Evolutionary conservation across 768 basidiomycete species (phyloP).

Genomic region (Trametes meyenii): DNA sequence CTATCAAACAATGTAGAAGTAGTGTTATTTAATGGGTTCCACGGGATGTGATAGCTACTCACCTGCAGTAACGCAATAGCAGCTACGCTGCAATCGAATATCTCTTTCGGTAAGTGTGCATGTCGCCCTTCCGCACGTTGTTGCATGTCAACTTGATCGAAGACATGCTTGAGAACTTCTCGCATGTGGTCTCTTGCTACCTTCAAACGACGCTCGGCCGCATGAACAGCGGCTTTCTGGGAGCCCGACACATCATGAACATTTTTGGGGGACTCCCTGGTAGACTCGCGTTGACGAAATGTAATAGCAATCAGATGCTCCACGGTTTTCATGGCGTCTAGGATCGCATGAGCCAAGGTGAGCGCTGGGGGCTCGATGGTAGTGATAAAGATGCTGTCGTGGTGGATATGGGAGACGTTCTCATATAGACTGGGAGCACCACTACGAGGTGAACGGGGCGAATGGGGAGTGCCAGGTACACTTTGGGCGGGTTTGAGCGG

Average conservation of each 20-base stretch:
- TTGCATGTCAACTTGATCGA: constrained; percentile 36
- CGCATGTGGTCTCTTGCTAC: constrained; percentile 32
- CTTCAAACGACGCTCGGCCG: constrained; percentile 28
- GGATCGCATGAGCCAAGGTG: constrained; percentile 38
- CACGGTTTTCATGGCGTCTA: constrained; percentile 39
- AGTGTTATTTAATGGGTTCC: neutral
- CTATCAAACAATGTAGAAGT: constrained; percentile 27
- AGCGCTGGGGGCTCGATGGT: constrained; percentile 33
- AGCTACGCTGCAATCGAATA: constrained; percentile 42
- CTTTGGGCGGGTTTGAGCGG: constrained; percentile 24
- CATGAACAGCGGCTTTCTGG: constrained; percentile 18
- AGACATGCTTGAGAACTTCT: constrained; percentile 37
- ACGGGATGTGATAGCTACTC: neutral
- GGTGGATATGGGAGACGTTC: neutral
- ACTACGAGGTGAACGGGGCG: constrained; percentile 21
- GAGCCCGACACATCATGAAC: constrained; percentile 14
- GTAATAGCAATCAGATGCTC: constrained; percentile 38
- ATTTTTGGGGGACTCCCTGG: constrained; percentile 10
- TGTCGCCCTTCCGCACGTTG: constrained; percentile 26
- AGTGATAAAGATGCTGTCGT: constrained; percentile 30
- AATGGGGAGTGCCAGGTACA: constrained; percentile 14
- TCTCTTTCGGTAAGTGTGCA: constrained; percentile 33
- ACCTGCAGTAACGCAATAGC: constrained; percentile 51
- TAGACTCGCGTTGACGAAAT: constrained; percentile 28
- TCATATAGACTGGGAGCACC: constrained; percentile 11